phyloP scores from a whole-genome alignment of 2,329 filamentous ascomycete species.

The Trichoderma endophyticum region DNA sequence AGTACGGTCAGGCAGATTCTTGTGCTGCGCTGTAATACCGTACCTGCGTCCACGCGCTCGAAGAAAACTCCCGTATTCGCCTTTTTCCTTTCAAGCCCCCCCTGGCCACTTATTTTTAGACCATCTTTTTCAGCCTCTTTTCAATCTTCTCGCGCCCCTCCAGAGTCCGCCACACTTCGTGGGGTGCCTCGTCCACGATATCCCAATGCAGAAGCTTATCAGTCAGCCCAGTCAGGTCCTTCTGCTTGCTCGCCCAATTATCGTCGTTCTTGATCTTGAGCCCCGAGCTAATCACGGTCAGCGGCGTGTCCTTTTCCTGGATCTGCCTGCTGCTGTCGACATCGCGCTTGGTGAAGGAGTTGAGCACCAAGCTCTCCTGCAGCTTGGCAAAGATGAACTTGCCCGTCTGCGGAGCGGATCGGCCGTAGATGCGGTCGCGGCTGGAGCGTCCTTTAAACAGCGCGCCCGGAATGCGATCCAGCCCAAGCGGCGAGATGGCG shows the following conservation, averaged over 20 bases:
- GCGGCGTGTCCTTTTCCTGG: slow-evolving; percentile 68
- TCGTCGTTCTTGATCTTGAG: slow-evolving; percentile 62
- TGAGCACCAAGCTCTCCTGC: slow-evolving; percentile 87
- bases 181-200: slow-evolving; percentile 77
- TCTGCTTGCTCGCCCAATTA: slow-evolving; percentile 80
- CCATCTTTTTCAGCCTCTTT: slow-evolving; percentile 69
- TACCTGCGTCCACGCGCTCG: not conserved
- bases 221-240: slow-evolving; percentile 78
- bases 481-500: slow-evolving; percentile 78
- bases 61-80: slow-evolving; percentile 4
- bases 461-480: slow-evolving; percentile 76
- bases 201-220: slow-evolving; percentile 80
- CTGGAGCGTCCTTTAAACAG: slow-evolving; percentile 77
- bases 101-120: slow-evolving; percentile 36
- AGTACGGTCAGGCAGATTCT: not conserved
- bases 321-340: slow-evolving; percentile 75
- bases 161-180: slow-evolving; percentile 77
- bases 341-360: slow-evolving; percentile 80
- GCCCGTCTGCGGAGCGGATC: slow-evolving; percentile 71
- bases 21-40: not conserved
- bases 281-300: slow-evolving; percentile 82
- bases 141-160: slow-evolving; percentile 75
- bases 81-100: not conserved
- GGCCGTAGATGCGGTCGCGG: slow-evolving; percentile 81
- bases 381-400: slow-evolving; percentile 87